Evolutionary conservation across 1,139 yeast species (phyloP), one percentile per base, ranked within the genome.

Genomic region (Candida buenavistaensis): DNA sequence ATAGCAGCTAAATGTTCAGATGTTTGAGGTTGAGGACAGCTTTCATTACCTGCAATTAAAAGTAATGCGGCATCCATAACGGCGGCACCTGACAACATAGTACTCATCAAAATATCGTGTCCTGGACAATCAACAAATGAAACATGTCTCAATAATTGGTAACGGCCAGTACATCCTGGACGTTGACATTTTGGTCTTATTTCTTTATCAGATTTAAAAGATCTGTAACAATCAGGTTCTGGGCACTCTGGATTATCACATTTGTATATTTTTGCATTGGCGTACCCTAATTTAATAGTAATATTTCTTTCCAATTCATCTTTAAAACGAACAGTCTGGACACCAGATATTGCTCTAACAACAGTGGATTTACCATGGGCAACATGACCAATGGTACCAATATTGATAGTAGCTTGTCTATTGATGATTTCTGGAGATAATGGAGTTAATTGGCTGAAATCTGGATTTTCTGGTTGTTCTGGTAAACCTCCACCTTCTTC

Each of bases 41-140:
- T 81, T 75, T 94, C 99, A 63, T 94, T 94, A 64, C 97, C 98
- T 26, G 98, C 99, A 61, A 94, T 83, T 50, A 94, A 77, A 55
- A 94, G 72, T 45, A 94, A 73, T 10, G 99, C 99, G 39, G 98
- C 99, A 66, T 94, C 99, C 99, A 94, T 94, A 50, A 94, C 98
- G 11, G 99, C 99, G 26, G 99, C 99, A 62, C 99, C 99, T 33
- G 97, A 90, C 79, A 94, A 82, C 99, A 94, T 94, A 51, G 98
- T 94, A 77, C 97, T 89, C 98, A 94, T 94, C 63, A 94, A 82
- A 73, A 94, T 92, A 75, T 94, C 99, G 86, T 94, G 99, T 62
- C 98, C 99, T 41, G 99, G 99, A 73, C 98, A 94, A 74, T 94
- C 99, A 43, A 94, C 98, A 54, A 94, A 94, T 6, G 97, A 89